Percentiles rank a stretch among this genome's conserved stretches.
Evolutionary conservation across 2,329 filamentous ascomycete genomes (phyloP).

Genomic region (Calonectria pauciramosa): DNA sequence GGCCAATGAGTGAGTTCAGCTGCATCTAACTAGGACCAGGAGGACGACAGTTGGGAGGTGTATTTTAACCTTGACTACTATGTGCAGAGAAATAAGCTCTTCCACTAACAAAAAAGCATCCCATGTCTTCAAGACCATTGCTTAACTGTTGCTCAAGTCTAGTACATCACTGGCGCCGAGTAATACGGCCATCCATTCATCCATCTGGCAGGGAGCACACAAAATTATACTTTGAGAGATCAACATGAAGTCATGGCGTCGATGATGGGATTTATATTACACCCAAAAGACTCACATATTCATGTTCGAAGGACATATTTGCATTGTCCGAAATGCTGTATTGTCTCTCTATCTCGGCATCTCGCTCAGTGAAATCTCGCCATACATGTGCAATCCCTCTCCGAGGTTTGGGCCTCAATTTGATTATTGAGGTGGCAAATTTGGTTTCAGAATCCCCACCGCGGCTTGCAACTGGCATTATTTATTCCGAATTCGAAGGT

Average conservation of each 20-base stretch:
- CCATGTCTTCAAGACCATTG: neutral
- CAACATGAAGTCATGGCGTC: neutral
- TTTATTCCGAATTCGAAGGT: neutral
- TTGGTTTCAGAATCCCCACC: neutral
- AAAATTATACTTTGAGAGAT: neutral
- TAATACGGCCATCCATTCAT: neutral
- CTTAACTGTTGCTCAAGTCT: neutral
- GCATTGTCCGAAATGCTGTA: neutral
- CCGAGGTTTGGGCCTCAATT: neutral
- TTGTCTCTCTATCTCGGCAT: neutral
- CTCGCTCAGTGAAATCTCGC: neutral
- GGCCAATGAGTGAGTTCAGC: neutral
- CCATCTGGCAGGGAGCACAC: neutral
- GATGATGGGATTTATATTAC: neutral
- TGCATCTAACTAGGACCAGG: neutral
- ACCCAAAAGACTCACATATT: neutral
- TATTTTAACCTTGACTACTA: neutral
- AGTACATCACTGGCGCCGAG: neutral
- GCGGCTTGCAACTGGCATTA: neutral
- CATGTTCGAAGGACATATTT: neutral
- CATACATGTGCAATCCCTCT: neutral
- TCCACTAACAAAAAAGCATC: neutral
- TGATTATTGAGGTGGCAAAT: neutral
- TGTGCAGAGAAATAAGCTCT: neutral
- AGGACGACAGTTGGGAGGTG: neutral